Base-by-base conservation (phyloP, 495 filamentous ascomycete species). In the Parmelia sp. region DNA sequence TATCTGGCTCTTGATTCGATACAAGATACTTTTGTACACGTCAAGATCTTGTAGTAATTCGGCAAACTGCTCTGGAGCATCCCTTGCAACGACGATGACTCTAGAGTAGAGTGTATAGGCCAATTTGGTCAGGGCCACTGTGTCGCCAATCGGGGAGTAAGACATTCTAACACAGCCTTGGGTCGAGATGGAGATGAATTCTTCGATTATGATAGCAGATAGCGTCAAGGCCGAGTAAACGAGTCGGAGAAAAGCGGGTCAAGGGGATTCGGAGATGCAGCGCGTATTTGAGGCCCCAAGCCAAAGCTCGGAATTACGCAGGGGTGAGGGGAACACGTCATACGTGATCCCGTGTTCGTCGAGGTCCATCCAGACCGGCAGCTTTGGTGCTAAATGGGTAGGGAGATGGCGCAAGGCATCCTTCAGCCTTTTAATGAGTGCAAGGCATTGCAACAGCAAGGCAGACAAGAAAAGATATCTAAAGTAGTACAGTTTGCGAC, bases 31-130 rank as follows among this genome's bases (percentile, higher is more conserved):
- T 60, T 67, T 67, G 1, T 64, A 39, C 9, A 57, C 15, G 15
- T 47, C 44, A 19, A 67, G 40, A 11, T 64, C 56, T 19, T 33
- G 61, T 15, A 44, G 35, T 21, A 67, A 23, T 14, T 53, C 65
- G 9, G 40, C 33, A 39, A 67, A 67, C 19, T 67, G 49, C 39
- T 56, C 55, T 44, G 65, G 61, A 6, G 65, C 65, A 33, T 67
- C 51, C 6, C 56, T 25, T 56, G 65, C 65, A 25, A 67, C 65
- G 17, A 60, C 42, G 23, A 63, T 47, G 15, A 62, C 65, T 53
- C 56, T 40, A 21, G 53, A 60, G 59, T 67, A 67, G 23, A 67
- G 61, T 12, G 57, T 21, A 39, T 58, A 63, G 17, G 61, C 65
- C 10, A 67, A 25, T 15, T 47, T 60, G 1, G 31, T 60, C 23